These are phyloP conservation scores for Metschnikowia hibisci DNA, from an alignment of 805 yeast genomes.

Conservation along the genomic window DNA sequence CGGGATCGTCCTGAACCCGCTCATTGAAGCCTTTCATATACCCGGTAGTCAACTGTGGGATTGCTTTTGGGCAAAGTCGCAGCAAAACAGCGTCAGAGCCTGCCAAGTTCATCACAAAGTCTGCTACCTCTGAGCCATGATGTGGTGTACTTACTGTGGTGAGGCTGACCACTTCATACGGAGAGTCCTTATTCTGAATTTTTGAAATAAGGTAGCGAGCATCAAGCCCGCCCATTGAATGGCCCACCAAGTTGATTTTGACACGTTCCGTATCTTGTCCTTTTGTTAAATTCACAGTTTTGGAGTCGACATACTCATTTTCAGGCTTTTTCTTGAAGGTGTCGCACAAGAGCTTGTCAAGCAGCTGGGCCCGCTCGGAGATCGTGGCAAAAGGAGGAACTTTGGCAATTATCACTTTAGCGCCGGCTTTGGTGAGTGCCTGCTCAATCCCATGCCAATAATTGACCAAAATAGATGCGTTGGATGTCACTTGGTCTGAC, in stretches of 20 bases:
- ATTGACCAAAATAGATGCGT: slow-evolving; percentile 45
- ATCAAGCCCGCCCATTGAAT: slow-evolving; percentile 94
- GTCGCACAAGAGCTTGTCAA: slow-evolving; percentile 48
- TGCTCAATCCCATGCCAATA: slow-evolving; percentile 82
- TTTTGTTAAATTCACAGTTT: too few species aligned
- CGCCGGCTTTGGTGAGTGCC: slow-evolving; percentile 57
- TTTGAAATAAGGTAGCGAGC: slow-evolving; percentile 69
- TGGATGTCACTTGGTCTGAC: slow-evolving; percentile 10
- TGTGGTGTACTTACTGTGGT: slow-evolving; percentile 91
- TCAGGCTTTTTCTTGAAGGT: slow-evolving; percentile 22
- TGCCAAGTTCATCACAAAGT: slow-evolving; percentile 46
- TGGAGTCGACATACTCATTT: slow-evolving; percentile 7
- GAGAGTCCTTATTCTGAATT: slow-evolving; percentile 29
- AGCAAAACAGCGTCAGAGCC: slow-evolving; percentile 17
- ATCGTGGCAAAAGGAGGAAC: slow-evolving; percentile 84
- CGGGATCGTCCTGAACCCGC: slow-evolving; percentile 49
- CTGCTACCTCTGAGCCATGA: slow-evolving; percentile 80
- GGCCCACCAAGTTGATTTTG: slow-evolving; percentile 74
- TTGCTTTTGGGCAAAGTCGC: slow-evolving; percentile 29
- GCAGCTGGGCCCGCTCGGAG: slow-evolving; percentile 56
- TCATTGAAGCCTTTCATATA: slow-evolving; percentile 54
- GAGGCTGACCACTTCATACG: slow-evolving; percentile 62
- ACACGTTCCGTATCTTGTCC: slow-evolving; percentile 21
- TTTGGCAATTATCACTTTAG: slow-evolving; percentile 63
- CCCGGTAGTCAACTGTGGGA: slow-evolving; percentile 63